Conservation (phyloP, 116 monocot genomes). For the Posidonia oceanica region DNA sequence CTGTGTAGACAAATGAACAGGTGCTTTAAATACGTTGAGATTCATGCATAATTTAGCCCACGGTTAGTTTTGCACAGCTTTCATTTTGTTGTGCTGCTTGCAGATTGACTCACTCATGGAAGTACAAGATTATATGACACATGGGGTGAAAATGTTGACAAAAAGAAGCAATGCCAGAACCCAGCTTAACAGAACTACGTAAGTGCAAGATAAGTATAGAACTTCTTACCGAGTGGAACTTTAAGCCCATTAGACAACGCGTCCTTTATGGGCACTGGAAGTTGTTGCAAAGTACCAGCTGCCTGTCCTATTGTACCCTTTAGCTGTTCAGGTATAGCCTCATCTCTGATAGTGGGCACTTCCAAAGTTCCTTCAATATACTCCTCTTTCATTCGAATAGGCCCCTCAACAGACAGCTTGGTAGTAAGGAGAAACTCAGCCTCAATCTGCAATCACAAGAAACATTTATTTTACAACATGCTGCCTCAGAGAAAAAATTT, state of each 20-base stretch:
- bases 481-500: too few relatives aligned
- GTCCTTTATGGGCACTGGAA: conserved; percentile 62
- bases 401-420: conserved; percentile 73
- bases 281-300: conserved; percentile 50
- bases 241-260: conserved; percentile 53
- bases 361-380: conserved; percentile 80
- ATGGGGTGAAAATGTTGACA: not conserved
- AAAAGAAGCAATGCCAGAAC: not conserved
- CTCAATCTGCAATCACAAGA: conserved; percentile 33
- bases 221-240: conserved; percentile 69
- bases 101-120: too few relatives aligned
- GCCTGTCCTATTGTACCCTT: conserved; percentile 54
- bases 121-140: not conserved
- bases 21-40: too few relatives aligned
- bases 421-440: conserved; percentile 59
- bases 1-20: not conserved
- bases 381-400: conserved; percentile 84
- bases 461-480: too few relatives aligned
- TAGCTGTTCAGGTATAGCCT: conserved; percentile 71
- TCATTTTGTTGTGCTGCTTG: too few relatives aligned
- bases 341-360: conserved; percentile 47
- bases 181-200: too few relatives aligned
- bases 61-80: too few relatives aligned
- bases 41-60: too few relatives aligned
- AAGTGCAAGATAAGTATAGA: too few relatives aligned